These are phyloP conservation scores for Streptanthus diversifolius DNA, from an alignment of 345 rosid species.

Conservation along the genomic window DNA sequence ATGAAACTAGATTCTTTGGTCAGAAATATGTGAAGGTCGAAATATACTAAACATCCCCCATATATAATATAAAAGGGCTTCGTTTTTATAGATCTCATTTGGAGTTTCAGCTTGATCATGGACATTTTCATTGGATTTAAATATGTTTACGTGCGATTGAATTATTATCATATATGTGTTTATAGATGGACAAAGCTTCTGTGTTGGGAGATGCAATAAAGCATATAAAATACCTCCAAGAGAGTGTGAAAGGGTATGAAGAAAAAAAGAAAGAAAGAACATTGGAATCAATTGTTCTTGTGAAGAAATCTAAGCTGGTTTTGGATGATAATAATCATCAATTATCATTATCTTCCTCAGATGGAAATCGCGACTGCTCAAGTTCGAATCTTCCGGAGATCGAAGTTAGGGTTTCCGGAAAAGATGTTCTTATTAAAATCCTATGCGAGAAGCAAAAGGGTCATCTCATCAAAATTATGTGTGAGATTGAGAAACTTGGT, in stretches of 20 bases:
- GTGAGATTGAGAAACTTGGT: conserved; percentile 62
- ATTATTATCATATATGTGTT: neutral
- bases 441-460: conserved; percentile 76
- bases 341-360: neutral
- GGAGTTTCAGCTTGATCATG: neutral
- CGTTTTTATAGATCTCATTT: neutral
- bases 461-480: conserved; percentile 47
- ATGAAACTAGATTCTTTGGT: neutral
- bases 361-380: conserved; percentile 15
- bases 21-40: neutral
- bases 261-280: conserved; percentile 55
- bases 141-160: neutral
- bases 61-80: neutral
- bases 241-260: conserved; percentile 59
- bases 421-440: conserved; percentile 61
- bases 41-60: neutral
- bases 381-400: conserved; percentile 60
- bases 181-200: conserved; percentile 87
- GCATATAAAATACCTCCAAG: conserved; percentile 82
- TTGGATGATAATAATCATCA: conserved; percentile 31
- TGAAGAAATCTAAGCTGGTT: conserved; percentile 56
- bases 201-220: conserved; percentile 83
- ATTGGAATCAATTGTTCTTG: conserved; percentile 59
- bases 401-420: conserved; percentile 68
- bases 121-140: neutral